phyloP scores from a whole-genome alignment of 768 basidiomycete genomes.

The Hortiboletus campestris region DNA sequence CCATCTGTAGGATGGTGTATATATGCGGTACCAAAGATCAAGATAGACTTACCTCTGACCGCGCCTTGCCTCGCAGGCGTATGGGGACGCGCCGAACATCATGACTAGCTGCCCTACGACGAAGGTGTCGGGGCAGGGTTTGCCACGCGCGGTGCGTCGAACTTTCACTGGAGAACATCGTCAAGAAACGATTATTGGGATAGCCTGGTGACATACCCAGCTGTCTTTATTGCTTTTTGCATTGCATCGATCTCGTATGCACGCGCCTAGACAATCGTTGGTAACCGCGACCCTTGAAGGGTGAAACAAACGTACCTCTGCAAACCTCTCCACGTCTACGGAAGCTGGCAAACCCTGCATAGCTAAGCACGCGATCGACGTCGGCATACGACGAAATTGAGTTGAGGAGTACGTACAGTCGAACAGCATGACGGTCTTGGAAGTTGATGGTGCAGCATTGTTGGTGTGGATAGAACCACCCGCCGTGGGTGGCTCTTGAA shows the following conservation, averaged over 20 bases:
- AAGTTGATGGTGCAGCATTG: slow-evolving; percentile 32
- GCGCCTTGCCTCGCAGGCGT: slow-evolving; percentile 79
- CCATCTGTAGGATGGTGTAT: slow-evolving; percentile 49
- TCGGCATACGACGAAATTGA: not conserved
- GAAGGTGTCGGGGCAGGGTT: slow-evolving; percentile 84
- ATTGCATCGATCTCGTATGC: slow-evolving; percentile 90
- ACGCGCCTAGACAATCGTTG: slow-evolving; percentile 55
- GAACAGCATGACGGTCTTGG: slow-evolving; percentile 35
- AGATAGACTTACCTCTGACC: slow-evolving; percentile 61
- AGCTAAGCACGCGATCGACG: slow-evolving; percentile 36
- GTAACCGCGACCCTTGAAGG: not conserved
- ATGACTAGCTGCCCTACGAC: slow-evolving; percentile 92
- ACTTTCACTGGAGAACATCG: slow-evolving; percentile 44
- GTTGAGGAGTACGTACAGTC: slow-evolving; percentile 37
- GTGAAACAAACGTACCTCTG: slow-evolving; percentile 53
- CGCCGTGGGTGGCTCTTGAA: slow-evolving; percentile 41
- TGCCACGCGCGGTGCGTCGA: slow-evolving; percentile 89
- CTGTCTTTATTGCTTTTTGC: slow-evolving; percentile 80
- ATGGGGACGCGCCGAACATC: slow-evolving; percentile 87
- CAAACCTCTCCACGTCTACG: slow-evolving; percentile 87
- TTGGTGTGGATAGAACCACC: slow-evolving; percentile 9
- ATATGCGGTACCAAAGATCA: slow-evolving; percentile 4
- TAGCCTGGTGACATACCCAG: slow-evolving; percentile 45
- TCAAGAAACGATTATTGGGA: not conserved
- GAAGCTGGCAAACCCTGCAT: slow-evolving; percentile 62